Conservation (phyloP, 164 flowering plant species). For the Tinospora cordifolia region DNA sequence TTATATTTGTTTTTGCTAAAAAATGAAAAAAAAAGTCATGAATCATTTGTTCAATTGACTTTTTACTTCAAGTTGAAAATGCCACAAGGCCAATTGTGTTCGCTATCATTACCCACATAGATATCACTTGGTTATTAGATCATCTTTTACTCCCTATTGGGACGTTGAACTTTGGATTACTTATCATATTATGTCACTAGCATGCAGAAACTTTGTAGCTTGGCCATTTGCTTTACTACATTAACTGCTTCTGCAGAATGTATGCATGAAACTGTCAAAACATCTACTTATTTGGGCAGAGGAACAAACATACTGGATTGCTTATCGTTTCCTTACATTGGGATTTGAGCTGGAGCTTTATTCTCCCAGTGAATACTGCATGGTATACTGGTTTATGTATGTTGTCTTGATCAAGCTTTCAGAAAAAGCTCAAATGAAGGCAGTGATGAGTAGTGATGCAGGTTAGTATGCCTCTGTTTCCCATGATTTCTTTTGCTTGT, state of each 20-base stretch:
- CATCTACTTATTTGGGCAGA: constrained; percentile 83
- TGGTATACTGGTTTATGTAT: constrained; percentile 93
- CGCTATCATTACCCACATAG: not conserved
- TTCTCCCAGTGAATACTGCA: constrained; percentile 89
- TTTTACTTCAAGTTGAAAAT: not conserved
- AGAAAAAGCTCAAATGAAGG: constrained; percentile 65
- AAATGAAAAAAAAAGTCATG: too few relatives aligned
- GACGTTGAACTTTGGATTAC: not conserved
- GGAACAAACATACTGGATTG: constrained; percentile 94
- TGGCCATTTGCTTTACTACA: not conserved
- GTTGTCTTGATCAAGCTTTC: constrained; percentile 65
- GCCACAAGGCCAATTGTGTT: not conserved
- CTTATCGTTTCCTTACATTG: constrained; percentile 72
- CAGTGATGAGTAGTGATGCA: constrained; percentile 29
- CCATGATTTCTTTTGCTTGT: not conserved
- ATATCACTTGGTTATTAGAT: not conserved
- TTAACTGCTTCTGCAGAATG: constrained; percentile 45
- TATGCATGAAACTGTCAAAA: constrained; percentile 37
- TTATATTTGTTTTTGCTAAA: too few relatives aligned
- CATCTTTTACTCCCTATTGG: not conserved
- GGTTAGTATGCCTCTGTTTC: constrained; percentile 35
- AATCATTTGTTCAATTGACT: too few relatives aligned
- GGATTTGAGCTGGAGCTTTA: constrained; percentile 95
- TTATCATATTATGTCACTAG: not conserved
- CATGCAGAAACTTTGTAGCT: not conserved